Percentiles rank a stretch among this genome's conserved stretches.
Evolutionary conservation across 108 stramenopile genomes (phyloP).

Genomic region (Fragilaria crotonensis): DNA sequence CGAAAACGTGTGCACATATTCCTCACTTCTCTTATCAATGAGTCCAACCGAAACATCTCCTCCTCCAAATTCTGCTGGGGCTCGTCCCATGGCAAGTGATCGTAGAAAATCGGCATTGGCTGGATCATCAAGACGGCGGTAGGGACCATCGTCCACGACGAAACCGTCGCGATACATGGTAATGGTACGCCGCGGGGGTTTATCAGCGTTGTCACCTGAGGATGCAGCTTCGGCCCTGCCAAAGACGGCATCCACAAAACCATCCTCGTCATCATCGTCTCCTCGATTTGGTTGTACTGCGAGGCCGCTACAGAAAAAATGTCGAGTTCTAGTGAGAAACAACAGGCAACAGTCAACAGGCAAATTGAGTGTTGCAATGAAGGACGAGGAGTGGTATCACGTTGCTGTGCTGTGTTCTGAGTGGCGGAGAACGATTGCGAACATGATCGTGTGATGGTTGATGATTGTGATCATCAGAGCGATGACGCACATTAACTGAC

Average conservation of each 20-base stretch:
- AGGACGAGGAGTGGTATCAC: background rate
- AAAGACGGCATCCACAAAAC: conserved; percentile 38
- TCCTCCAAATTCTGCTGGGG: conserved; percentile 52
- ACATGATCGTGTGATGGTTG: too few relatives aligned
- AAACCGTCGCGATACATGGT: conserved; percentile 95
- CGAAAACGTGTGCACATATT: conserved; percentile 62
- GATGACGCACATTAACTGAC: too few relatives aligned
- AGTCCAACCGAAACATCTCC: conserved; percentile 64
- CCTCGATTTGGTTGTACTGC: conserved; percentile 73
- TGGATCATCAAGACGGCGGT: conserved; percentile 84
- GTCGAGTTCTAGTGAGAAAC: background rate
- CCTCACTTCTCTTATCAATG: conserved; percentile 68
- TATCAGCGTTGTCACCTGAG: conserved; percentile 6
- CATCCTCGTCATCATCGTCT: conserved; percentile 1
- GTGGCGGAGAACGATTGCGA: too few relatives aligned
- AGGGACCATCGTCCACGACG: conserved; percentile 90
- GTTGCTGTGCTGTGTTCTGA: background rate
- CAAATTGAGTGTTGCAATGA: background rate
- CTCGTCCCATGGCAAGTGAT: conserved; percentile 65
- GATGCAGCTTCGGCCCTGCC: conserved; percentile 41
- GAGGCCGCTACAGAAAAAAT: conserved; percentile 51
- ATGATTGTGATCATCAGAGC: too few relatives aligned
- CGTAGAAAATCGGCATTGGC: conserved; percentile 82
- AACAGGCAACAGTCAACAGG: background rate
- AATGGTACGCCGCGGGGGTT: conserved; percentile 59